Base-by-base conservation (phyloP, 345 rosid species). In the Microcos paniculata region DNA sequence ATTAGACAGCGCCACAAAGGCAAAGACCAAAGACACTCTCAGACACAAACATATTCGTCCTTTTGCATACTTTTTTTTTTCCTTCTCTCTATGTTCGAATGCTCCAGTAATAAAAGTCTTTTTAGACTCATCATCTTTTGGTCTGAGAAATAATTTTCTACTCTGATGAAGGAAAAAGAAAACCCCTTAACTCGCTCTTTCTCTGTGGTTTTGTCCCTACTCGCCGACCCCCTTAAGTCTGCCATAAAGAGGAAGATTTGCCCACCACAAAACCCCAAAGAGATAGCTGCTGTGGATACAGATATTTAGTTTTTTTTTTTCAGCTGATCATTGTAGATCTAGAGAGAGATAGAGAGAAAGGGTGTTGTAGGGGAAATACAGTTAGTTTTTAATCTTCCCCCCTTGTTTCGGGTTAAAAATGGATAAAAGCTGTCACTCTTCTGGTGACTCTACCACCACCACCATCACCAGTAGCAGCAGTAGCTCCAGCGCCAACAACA, bases 351-450 rank as follows among this genome's bases (percentile, higher is more conserved):
- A 65, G 63, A 48, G 67, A 62, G 40, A 48, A 0, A 52, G n/a
- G 19, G 18, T 13, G 23, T n/a, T 31, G 33, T 15, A 13, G 16
- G 49, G 53, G 21, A 14, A 28, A 26, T 19, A 35, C 1, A 31
- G 0, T 55, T 8, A 51, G 31, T 21, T 21, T 51, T 1, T 45
- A 31, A 19, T 38, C 16, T 40, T 26, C n/a, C 38, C 55, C 6
- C 3, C 6, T 9, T 42, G 6, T 7, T 42, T 7, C 2, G 9
- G 9, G 9, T 42, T 63, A 31, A n/a, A 53, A 72, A 73, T 92
- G 95, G 93, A 92, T 78, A 90, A 83, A 73, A 84, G 83, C 85
- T 82, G 82, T 81, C 81, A 79, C 77, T 84, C 93, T 57, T 84
- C 89, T 73, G 88, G 79, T 31, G 94, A 76, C 21, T 82, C 85